Evolutionary conservation across 2,329 filamentous ascomycete genomes (phyloP), one percentile per base, ranked within the genome.

Genomic region (Mycosphaerella arachidis): DNA sequence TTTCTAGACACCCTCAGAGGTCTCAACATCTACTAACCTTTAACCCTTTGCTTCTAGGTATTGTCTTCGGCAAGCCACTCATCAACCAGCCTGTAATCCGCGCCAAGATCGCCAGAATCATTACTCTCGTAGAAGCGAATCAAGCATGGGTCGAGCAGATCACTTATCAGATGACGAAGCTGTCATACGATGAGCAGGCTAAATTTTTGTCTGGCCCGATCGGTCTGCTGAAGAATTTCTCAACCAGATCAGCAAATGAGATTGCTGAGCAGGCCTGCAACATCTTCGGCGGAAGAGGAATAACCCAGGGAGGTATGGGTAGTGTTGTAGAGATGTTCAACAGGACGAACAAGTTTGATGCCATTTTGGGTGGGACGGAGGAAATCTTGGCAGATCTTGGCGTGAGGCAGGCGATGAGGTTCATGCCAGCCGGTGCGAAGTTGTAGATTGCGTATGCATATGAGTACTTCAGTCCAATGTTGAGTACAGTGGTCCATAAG

Each of bases 81-180:
- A 88, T 93, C 66, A 86, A 91, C 70, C 90, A 95, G 53, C 65
- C 65, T 7, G 65, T 67, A 20, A 65, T 67, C 33, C 63, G 65
- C 20, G 45, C 52, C 8, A 66, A 67, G 33, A 84, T 95, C 59
- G 91, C 91, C 62, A 90, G 90, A 72, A 94, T 95, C 90, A 94
- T 95, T 66, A 85, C 89, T 4, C 85, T 89, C 53, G 84, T 86
- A 66, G 91, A 96, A 75, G 82, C 89, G n/a, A 88, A 89, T 76
- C 91, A 95, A 74, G 84, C 90, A 20, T 95, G 90, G 90, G 83
- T 94, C 53, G 91, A 95, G 74, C 85, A 84, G 46, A 86, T 94
- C 71, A 91, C 90, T 20, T 91, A 91, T 78, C 91, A 95, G 73
- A 95, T 95, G 91, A 88, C 84, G 78, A 81, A 91, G 73, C 91